These are phyloP conservation scores for Mycena vitilis DNA, from an alignment of 768 basidiomycete genomes.

Conservation along the genomic window DNA sequence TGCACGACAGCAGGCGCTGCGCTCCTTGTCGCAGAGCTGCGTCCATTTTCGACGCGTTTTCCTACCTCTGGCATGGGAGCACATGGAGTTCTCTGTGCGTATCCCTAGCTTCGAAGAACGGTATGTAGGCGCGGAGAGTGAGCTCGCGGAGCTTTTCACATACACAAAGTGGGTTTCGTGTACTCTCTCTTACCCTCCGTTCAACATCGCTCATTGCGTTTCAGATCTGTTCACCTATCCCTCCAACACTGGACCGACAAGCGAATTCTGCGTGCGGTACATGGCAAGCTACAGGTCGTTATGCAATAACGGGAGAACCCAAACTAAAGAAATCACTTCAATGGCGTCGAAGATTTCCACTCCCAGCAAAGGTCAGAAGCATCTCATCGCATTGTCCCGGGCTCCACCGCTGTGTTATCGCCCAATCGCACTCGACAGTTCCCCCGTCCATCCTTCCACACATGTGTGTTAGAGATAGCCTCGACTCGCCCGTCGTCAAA, in stretches of 20 bases:
- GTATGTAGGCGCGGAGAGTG: background rate
- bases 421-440: background rate
- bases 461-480: background rate
- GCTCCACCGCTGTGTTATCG: too few species aligned
- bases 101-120: background rate
- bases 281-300: too few species aligned
- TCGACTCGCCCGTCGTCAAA: slow-evolving; percentile 24
- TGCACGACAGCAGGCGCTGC: background rate
- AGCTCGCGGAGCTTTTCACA: slow-evolving; percentile 2
- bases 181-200: background rate
- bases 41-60: background rate
- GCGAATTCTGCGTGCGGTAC: too few species aligned
- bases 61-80: slow-evolving; percentile 8
- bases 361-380: too few species aligned
- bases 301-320: too few species aligned
- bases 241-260: slow-evolving; percentile 3
- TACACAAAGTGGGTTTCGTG: slow-evolving; percentile 6
- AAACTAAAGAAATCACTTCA: too few species aligned
- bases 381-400: too few species aligned
- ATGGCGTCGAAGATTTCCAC: too few species aligned
- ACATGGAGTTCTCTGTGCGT: background rate
- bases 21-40: background rate
- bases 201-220: background rate
- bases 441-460: background rate
- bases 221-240: slow-evolving; percentile 26